Base-by-base conservation (phyloP, 73 alveolate genomes). In the Paramecium primaurelia region DNA sequence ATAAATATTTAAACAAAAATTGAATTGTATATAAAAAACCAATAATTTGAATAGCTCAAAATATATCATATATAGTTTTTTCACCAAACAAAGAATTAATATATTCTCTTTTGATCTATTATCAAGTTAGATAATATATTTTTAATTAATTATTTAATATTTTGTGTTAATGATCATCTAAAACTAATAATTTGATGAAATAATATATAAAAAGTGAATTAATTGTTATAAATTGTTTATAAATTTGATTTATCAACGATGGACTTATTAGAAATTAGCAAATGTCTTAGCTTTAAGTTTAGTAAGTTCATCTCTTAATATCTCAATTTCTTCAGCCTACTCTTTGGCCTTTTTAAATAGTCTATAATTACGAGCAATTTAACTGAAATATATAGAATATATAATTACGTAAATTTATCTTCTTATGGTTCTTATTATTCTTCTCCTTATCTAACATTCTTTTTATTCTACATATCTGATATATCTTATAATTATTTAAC, bases 241-340 rank as follows among this genome's bases (percentile, higher is more conserved):
- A n/a, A 54, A 54, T 54, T 54, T 54, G 34, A 54, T 54, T 28
- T 25, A 8, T 80, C 91, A 80, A 20, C 75, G 71, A 25, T 80
- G 71, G 18, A 64, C 94, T 34, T 77, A 22, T 26, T 75, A 32
- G 54, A 89, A 89, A 64, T 89, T 71, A 71, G 94, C 94, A 89
- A 89, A 89, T 0, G 94, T 89, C 58, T 88, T 89, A 18, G 94
- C 94, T 45, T 89, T 89, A 14, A 89, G 40, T 71, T 89, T 89
- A 4, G 85, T 83, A 45, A 89, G 58, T 16, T 89, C 92, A 28
- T 71, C 94, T 34, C 94, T 58, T 40, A 89, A 89, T 3, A 89
- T 34, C 42, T 89, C 94, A 0, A 89, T 89, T 73, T 89, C 94
- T 71, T 89, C 94, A 1, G 94, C 88, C 42, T 71, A 47, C 34